Evolutionary conservation across 2,329 filamentous ascomycete species (phyloP).

Genomic region (Neoascochyta sp.): DNA sequence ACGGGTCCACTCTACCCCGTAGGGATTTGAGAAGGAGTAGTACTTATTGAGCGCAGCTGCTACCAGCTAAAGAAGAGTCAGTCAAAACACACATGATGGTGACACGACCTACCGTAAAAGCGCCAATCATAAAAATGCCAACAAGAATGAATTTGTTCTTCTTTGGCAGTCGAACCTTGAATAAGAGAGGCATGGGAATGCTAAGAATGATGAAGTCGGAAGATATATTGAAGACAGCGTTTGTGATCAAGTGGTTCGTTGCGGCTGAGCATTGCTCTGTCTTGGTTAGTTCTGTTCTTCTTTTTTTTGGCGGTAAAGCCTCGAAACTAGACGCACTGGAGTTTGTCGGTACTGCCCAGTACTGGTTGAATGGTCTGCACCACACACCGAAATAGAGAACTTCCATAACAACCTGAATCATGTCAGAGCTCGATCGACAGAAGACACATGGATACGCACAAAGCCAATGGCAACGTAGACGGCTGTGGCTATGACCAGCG

Average conservation of each 20-base stretch:
- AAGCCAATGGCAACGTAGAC: conserved; percentile 47
- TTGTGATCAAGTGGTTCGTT: conserved; percentile 41
- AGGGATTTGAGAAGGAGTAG: conserved; percentile 57
- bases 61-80: conserved; percentile 47
- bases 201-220: conserved; percentile 47
- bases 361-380: conserved; percentile 53
- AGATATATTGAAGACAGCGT: conserved; percentile 44
- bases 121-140: conserved; percentile 55
- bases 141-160: conserved; percentile 54
- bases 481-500: conserved; percentile 42
- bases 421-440: too few species aligned
- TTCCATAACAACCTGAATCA: conserved; percentile 40
- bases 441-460: conserved; percentile 29
- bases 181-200: conserved; percentile 47
- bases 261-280: conserved; percentile 43
- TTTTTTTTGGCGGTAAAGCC: too few species aligned
- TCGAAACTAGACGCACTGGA: conserved; percentile 17
- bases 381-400: conserved; percentile 52
- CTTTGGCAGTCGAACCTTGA: conserved; percentile 42
- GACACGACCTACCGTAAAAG: conserved; percentile 32
- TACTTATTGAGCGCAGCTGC: conserved; percentile 59
- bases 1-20: conserved; percentile 54
- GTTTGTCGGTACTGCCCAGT: conserved; percentile 50
- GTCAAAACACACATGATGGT: conserved; percentile 1
- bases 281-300: conserved; percentile 1